Evolutionary conservation across 768 basidiomycete species (phyloP), one percentile per base, ranked within the genome.

Genomic region (Cystofilobasidium ferigula): DNA sequence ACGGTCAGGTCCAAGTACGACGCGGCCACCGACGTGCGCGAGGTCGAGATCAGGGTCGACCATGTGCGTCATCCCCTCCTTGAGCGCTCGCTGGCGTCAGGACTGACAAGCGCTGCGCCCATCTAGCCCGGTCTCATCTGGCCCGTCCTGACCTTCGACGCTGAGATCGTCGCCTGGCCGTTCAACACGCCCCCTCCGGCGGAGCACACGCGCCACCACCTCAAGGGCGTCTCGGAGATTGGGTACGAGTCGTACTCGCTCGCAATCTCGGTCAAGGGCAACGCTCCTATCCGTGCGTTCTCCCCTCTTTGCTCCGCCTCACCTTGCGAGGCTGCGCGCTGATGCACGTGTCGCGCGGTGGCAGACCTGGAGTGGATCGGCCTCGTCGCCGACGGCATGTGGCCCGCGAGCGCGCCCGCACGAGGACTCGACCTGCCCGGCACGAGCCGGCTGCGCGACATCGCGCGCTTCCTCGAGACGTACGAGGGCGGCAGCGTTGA

Each of bases 291-390:
- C 34, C 53, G 65, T 67, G 42, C 35, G 65, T 57, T n/a, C 38
- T 0, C 13, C 38, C 20, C n/a, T 28, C 22, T 16, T 30, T 32
- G 18, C 35, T 40, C 13, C 18, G n/a, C 42, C 28, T 40, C 26
- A 10, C 24, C 26, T 40, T 14, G 42, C 28, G 9, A 3, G 14
- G 14, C 28, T 1, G 12, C 57, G 4, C 36, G 14, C 9, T 14
- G 22, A 34, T 35, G 16, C 16, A 20, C 3, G 22, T 18, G 1
- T 45, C 28, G 24, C n/a, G n/a, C n/a, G 60, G 16, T 10, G 26
- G 18, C 60, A 67, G 65, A 34, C 47, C 13, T 68, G 34, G 61
- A 68, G 28, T 68, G n/a, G 24, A 56, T 63, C 28, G 67, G 56
- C 9, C 35, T 68, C 14, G 61, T 62, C 56, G 67, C 45, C 26